phyloP scores from a whole-genome alignment of 805 yeast species.

The Barnettozyma siamensis region DNA sequence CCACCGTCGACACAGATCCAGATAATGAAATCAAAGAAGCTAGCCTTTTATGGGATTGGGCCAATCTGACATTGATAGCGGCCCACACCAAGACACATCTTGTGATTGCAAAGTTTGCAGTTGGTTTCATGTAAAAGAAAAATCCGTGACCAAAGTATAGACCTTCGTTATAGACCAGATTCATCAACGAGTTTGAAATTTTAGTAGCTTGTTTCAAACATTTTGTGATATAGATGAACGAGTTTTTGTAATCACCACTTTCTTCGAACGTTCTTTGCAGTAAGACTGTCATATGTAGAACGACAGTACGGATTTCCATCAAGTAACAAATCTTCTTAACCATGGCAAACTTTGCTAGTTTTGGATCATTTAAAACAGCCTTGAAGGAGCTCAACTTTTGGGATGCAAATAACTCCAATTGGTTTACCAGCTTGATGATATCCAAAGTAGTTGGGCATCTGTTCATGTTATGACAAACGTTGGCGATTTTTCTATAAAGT shows the following conservation, averaged over 20 bases:
- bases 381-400: slow-evolving; percentile 25
- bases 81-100: slow-evolving; percentile 13
- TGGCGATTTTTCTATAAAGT: slow-evolving; percentile 28
- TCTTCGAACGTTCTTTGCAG: slow-evolving; percentile 37
- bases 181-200: slow-evolving; percentile 28
- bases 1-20: slow-evolving; percentile 2
- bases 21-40: not conserved
- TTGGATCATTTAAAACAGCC: slow-evolving; percentile 11
- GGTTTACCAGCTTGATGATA: slow-evolving; percentile 27
- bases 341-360: slow-evolving; percentile 12
- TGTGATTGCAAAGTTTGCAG: slow-evolving; percentile 10
- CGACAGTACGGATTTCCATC: slow-evolving; percentile 26
- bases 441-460: slow-evolving; percentile 30
- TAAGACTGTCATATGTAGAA: slow-evolving; percentile 31
- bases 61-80: slow-evolving; percentile 10
- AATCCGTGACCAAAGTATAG: slow-evolving; percentile 38
- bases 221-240: slow-evolving; percentile 33
- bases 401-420: slow-evolving; percentile 30
- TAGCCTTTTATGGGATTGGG: slow-evolving; percentile 16
- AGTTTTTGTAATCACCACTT: slow-evolving; percentile 23
- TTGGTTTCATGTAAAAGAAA: slow-evolving; percentile 38
- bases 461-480: slow-evolving; percentile 28
- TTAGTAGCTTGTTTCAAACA: slow-evolving; percentile 26
- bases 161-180: slow-evolving; percentile 28
- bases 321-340: slow-evolving; percentile 21